phyloP scores from a whole-genome alignment of 345 rosid genomes.

The Hibiscus tridactylites region DNA sequence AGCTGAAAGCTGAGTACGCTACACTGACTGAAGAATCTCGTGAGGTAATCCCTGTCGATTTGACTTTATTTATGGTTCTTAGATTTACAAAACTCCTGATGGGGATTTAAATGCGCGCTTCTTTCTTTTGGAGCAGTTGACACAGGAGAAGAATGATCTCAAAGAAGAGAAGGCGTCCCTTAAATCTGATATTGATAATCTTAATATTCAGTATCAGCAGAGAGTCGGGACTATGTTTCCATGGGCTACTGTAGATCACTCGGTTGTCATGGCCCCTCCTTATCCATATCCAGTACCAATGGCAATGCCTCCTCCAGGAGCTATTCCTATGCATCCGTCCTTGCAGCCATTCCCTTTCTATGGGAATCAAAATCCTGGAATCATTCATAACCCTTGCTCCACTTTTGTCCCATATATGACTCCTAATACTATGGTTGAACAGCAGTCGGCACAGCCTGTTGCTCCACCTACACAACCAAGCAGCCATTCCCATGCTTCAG shows the following conservation, averaged over 20 bases:
- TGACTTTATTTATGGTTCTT: not conserved
- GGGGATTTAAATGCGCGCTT: not conserved
- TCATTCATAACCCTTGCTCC: slow-evolving; percentile 57
- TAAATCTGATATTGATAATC: slow-evolving; percentile 65
- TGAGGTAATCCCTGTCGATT: slow-evolving; percentile 42
- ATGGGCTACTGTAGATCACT: slow-evolving; percentile 65
- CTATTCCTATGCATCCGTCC: slow-evolving; percentile 75
- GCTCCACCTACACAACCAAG: slow-evolving; percentile 34
- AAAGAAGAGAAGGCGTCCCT: slow-evolving; percentile 80
- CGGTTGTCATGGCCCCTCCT: slow-evolving; percentile 72
- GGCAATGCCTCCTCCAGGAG: slow-evolving; percentile 58
- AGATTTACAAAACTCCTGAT: not conserved
- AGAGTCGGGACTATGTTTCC: slow-evolving; percentile 57
- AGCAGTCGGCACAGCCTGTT: slow-evolving; percentile 38
- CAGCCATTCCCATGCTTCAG: slow-evolving; percentile 28
- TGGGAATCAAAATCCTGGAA: slow-evolving; percentile 64
- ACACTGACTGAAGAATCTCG: slow-evolving; percentile 68
- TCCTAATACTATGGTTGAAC: slow-evolving; percentile 50
- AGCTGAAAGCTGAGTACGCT: slow-evolving; percentile 62
- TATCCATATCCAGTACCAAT: slow-evolving; percentile 68
- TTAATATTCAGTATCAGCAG: slow-evolving; percentile 71
- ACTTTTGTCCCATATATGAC: slow-evolving; percentile 60
- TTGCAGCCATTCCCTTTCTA: slow-evolving; percentile 67
- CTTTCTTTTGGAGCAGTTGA: slow-evolving; percentile 40
- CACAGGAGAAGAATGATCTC: slow-evolving; percentile 79